Base-by-base conservation (phyloP, 371 early-diverging fungal species). In the Chytridium lagenaria region DNA sequence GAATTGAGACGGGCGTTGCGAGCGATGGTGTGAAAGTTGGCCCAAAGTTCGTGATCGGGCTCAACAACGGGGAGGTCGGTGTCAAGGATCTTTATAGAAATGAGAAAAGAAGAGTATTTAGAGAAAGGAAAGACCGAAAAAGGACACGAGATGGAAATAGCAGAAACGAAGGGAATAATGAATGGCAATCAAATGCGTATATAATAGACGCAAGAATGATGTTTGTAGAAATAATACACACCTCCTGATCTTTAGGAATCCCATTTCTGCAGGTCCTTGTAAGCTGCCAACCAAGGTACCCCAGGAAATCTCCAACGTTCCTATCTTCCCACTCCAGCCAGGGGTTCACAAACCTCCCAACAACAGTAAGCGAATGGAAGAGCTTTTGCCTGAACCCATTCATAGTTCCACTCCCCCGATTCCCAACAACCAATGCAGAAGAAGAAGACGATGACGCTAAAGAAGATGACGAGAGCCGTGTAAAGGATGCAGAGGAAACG, bases 341-440 rank as follows among this genome's bases (percentile, higher is more conserved):
- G 22, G 90, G 90, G 70, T 90, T 90, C 10, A 87, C 87, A 80
- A 80, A 90, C 23, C 84, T 80, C 1, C 86, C 84, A 40, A 87
- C 86, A 1, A 90, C 82, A 75, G 31, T 51, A 1, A 81, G 68
- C 44, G 79, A 79, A 49, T 77, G 74, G 74, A 67, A 81, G 23
- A 78, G 63, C 70, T 69, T 75, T 64, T 78, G 76, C 59, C 69
- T 51, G 73, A 71, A 81, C 22, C 26, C 16, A n/a, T 1, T 57
- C 51, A 28, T 50, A 31, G 28, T 49, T n/a, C 55, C 22, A 44
- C 23, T 66, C 68, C 19, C 26, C 50, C 31, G 22, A 44, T 75
- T 49, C 16, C 66, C 75, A 31, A 70, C 61, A 34, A 75, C 68
- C 31, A 33, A 65, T 22, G 12, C 12, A 26, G 55, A 22, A 26